phyloP scores from a whole-genome alignment of 106 monocot genomes.

The Dendrobium nobile region DNA sequence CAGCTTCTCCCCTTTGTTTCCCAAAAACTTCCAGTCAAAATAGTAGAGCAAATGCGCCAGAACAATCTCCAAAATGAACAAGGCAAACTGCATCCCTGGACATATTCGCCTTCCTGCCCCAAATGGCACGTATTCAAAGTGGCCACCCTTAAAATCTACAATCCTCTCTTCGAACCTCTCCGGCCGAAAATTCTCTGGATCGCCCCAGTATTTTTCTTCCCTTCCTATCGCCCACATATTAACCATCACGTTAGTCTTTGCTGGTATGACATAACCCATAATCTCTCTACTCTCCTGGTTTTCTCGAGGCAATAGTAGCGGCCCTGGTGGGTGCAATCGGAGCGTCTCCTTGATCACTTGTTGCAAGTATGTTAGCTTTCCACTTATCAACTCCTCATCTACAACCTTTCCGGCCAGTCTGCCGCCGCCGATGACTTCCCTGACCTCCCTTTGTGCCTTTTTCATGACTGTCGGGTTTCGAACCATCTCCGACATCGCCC shows the following conservation, averaged over 20 bases:
- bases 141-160: background rate
- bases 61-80: conserved; percentile 3
- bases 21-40: conserved; percentile 12
- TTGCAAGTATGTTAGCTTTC: conserved; percentile 2
- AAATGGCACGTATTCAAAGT: conserved; percentile 14
- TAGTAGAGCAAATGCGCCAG: conserved; percentile 3
- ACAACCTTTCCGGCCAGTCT: background rate
- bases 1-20: background rate
- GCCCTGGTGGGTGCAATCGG: conserved; percentile 8
- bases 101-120: conserved; percentile 9
- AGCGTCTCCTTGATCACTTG: conserved; percentile 14
- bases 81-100: conserved; percentile 8
- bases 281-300: background rate
- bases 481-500: conserved; percentile 16
- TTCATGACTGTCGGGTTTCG: conserved; percentile 8
- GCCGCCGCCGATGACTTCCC: background rate
- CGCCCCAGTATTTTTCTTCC: conserved; percentile 6
- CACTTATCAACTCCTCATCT: background rate
- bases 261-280: conserved; percentile 9
- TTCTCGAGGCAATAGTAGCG: conserved; percentile 6
- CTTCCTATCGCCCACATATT: conserved; percentile 16
- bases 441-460: conserved; percentile 7
- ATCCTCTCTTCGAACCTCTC: conserved; percentile 9
- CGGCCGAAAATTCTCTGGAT: conserved; percentile 8
- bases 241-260: conserved; percentile 1